Evolutionary conservation across 2,329 filamentous ascomycete genomes (phyloP), one percentile per base, ranked within the genome.

Genomic region (Botrytis fabae): DNA sequence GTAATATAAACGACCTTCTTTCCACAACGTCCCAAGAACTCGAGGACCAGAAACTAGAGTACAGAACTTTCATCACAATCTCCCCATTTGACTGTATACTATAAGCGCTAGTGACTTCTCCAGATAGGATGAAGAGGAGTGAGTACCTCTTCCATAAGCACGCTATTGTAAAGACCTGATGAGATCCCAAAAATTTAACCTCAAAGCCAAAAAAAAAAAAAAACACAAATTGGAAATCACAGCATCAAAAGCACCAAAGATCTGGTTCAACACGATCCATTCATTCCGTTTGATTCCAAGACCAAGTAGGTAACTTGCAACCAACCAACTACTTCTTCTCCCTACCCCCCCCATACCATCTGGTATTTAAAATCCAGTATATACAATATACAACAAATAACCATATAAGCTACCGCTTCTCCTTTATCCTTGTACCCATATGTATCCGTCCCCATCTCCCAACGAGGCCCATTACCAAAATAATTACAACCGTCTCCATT

Each of bases 281-380:
- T 28, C 25, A 54, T 68, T 42, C 35, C 64, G 16, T 22, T 54
- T 22, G 35, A 68, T 68, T 57, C 35, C 64, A 54, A 68, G 35
- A 54, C 35, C 46, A 68, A 42, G 44, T 18, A 44, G 35, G 40
- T 46, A 28, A 54, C 25, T 54, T 66, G 64, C 32, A 28, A 54
- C 35, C 25, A 66, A 40, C 25, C 25, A 54, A 22, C 14, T 35
- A 18, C 25, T n/a, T 25, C 64, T 42, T 18, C 22, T 14, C 42
- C 25, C 35, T 22, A n/a, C 14, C 18, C n/a, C n/a, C 40, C 2
- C 14, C 48, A 25, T 20, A n/a, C 35, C 25, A n/a, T 57, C 65
- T 57, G 48, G 65, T 68, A 57, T 68, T 48, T 57, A 57, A 57
- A 68, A 57, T 57, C 65, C 48, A 68, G 65, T 68, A 57, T 68